These are phyloP conservation scores for Nemophila menziesii DNA, from an alignment of 257 asterid genomes.

Conservation along the genomic window DNA sequence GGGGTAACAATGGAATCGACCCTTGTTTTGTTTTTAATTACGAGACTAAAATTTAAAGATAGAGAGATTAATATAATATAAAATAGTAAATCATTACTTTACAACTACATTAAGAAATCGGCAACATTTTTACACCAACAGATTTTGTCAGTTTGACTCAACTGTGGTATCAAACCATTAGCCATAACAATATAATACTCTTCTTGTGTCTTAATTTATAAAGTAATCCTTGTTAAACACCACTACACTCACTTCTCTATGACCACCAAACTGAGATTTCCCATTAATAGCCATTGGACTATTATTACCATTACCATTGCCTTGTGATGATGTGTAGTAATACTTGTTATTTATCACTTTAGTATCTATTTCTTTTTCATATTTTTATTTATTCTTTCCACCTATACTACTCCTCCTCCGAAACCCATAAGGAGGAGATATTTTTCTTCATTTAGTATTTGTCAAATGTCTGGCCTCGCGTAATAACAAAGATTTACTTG, in stretches of 20 bases:
- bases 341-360: conserved; percentile 25
- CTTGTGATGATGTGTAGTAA: conserved; percentile 20
- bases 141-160: no score
- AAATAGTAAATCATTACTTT: neutral
- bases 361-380: conserved; percentile 18
- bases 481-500: no score
- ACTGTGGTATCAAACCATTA: no score
- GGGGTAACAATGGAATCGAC: no score
- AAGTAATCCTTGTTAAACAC: conserved; percentile 49
- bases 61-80: no score
- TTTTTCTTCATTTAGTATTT: no score
- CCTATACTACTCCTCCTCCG: no score
- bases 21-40: no score
- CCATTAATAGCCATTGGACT: conserved; percentile 50
- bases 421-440: conserved; percentile 34
- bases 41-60: no score
- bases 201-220: conserved; percentile 3
- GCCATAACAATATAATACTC: neutral
- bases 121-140: no score
- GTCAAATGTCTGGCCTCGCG: no score
- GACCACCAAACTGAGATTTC: conserved; percentile 49
- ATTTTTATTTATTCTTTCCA: conserved; percentile 36
- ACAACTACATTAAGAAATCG: neutral
- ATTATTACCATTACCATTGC: no score
- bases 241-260: conserved; percentile 48